Evolutionary conservation across 306 rosid species (phyloP), one percentile per base, ranked within the genome.

Genomic region (Vigna reflexopilosa): DNA sequence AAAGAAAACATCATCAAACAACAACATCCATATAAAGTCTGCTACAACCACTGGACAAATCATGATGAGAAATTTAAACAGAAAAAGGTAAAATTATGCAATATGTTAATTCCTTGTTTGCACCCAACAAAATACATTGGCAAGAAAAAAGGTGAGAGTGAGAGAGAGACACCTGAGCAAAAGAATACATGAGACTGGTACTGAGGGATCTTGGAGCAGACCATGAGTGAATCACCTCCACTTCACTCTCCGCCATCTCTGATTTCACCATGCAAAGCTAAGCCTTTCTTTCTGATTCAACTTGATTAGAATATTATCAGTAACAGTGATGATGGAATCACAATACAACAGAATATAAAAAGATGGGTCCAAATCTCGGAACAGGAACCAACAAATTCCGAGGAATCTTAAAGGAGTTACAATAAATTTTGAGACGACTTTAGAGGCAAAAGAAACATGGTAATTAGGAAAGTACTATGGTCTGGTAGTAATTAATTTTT

Each of bases 171-270:
- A 89, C 96, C 96, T 90, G 98, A 51, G 90, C 88, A 85, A 93
- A 93, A 67, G 94, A 89, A 83, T 93, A 93, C 96, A 90, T 89
- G 77, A 90, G 84, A 69, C 89, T 80, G 45, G 96, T 93, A 50
- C 93, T 86, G 80, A 93, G 88, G 24, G 98, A 93, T 84, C 96
- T 85, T 7, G 96, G 98, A 72, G 93, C 85, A 30, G 93, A 90
- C 96, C 98, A 93, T 16, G 91, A 75, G 55, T 93, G 97, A 80
- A 93, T 93, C 75, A 79, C 92, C 77, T 93, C 94, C 80, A 79
- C 90, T 15, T 67, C 88, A 70, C 75, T 66, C 81, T 86, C 87
- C n/a, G 45, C 84, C 92, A 89, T 89, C 47, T 47, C 62, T 63
- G 51, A 61, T 9, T 61, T 19, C 48, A 64, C 14, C 45, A 64